A percentile compares a stretch with the other conserved stretches of the same genome.
phyloP scores from a whole-genome alignment of 1,139 yeast species.

The Sugiyamaella sp. region DNA sequence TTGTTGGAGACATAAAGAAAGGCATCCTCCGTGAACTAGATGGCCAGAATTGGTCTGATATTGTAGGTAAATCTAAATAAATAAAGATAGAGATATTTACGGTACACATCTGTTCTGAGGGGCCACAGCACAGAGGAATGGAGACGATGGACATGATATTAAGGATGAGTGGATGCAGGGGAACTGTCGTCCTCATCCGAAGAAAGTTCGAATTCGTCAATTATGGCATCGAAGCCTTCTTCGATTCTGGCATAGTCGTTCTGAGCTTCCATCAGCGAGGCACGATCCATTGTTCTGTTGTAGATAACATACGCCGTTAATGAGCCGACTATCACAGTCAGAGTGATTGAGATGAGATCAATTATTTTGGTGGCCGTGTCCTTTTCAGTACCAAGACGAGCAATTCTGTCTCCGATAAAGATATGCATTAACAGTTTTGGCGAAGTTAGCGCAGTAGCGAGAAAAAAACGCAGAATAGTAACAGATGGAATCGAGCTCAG shows the following conservation, averaged over 20 bases:
- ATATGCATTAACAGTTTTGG: conserved; percentile 80
- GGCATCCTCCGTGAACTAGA: conserved; percentile 69
- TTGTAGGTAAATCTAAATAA: conserved; percentile 24
- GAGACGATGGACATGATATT: neutral
- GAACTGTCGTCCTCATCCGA: conserved; percentile 26
- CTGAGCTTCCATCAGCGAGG: conserved; percentile 31
- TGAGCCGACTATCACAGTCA: conserved; percentile 61
- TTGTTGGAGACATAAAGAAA: conserved; percentile 74
- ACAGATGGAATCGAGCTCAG: conserved; percentile 83
- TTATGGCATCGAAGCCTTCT: conserved; percentile 22
- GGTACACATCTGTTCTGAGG: neutral
- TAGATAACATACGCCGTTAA: conserved; percentile 74
- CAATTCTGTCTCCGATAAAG: conserved; percentile 78
- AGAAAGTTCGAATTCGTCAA: conserved; percentile 31
- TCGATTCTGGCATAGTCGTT: conserved; percentile 25
- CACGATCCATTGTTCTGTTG: conserved; percentile 51
- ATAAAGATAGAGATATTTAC: neutral
- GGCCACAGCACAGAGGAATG: neutral
- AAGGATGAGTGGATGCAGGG: neutral
- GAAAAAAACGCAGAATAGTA: conserved; percentile 58
- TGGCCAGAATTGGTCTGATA: conserved; percentile 80
- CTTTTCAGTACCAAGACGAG: conserved; percentile 62
- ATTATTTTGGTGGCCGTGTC: conserved; percentile 57
- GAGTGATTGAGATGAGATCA: conserved; percentile 62
- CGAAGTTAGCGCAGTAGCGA: conserved; percentile 74